These are phyloP conservation scores for Oropetium thomaeum DNA, from an alignment of 176 grass and related monocot species.

Conservation along the genomic window DNA sequence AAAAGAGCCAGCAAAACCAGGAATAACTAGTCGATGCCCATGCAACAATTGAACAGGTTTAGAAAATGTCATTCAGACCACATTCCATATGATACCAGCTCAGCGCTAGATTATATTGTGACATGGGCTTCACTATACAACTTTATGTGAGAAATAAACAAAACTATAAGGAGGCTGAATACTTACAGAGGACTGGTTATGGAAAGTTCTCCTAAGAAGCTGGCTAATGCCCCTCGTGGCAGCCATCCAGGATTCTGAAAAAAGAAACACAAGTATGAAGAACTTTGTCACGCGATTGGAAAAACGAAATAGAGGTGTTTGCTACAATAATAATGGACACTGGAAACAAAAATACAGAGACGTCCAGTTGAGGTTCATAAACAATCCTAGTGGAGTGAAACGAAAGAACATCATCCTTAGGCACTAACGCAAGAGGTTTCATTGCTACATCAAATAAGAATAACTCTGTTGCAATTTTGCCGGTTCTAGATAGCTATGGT, in stretches of 20 bases:
- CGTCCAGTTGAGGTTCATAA: background rate
- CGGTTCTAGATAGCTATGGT: background rate
- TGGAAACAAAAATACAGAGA: background rate
- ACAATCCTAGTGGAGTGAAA: background rate
- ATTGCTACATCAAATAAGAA: background rate
- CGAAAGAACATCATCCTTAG: background rate
- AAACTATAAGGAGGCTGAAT: background rate
- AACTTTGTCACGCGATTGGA: background rate
- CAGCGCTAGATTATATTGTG: too few relatives aligned
- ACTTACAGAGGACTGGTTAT: constrained; percentile 70
- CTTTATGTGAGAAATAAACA: background rate
- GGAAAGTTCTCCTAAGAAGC: constrained; percentile 68
- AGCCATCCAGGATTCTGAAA: constrained; percentile 57
- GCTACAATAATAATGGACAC: background rate
- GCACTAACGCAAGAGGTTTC: background rate
- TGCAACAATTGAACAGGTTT: background rate
- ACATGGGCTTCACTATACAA: background rate
- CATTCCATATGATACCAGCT: background rate
- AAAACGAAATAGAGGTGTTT: background rate
- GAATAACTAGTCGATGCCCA: background rate
- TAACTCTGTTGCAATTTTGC: background rate
- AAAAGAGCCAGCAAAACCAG: background rate
- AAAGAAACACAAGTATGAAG: background rate
- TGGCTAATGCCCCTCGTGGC: constrained; percentile 54
- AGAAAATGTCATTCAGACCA: background rate